Evolutionary conservation across 768 basidiomycete species (phyloP), one percentile per base, ranked within the genome.

Genomic region (Rhodocollybia butyracea): DNA sequence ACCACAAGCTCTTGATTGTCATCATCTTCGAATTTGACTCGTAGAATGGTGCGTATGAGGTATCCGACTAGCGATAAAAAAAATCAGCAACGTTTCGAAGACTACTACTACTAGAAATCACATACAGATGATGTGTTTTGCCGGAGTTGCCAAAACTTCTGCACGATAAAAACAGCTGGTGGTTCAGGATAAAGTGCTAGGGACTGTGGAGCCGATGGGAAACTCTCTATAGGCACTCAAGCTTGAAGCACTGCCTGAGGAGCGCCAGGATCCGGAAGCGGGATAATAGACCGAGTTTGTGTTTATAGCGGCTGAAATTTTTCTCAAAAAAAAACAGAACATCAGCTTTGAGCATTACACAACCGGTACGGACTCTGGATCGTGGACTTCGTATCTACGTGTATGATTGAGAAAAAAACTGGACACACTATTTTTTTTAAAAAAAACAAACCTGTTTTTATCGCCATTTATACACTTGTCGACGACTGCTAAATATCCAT

Each of bases 151-250:
- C 43, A 91, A 76, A 5, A 94, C 90, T 63, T 91, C 88, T 6
- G 91, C 91, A 26, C 88, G 86, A 64, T 94, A 94, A 74, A 94
- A 94, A 66, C 89, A 91, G 61, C 89, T 93, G 0, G 91, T 94
- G 64, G n/a, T n/a, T 94, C 91, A 0, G 91, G 91, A 69, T 92
- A 94, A n/a, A 93, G 73, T 1, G 89, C 91, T 80, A 94, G 82
- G n/a, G 10, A 94, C 91, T 0, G 79, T 88, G 21, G 86, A 83
- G 3, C 89, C 85, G 0, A 80, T 71, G 22, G 80, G 71, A 65
- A 91, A 94, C 59, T 85, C 85, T 42, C 83, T 88, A 65, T 91
- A 90, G 3, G 82, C 76, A 61, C 76, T 82, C 38, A 84, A 73
- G 70, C 91, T 88, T 17, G 85, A 76, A 0, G 88, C 77, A 63